phyloP scores from a whole-genome alignment of 257 asterid genomes.

The Solanum acaule region DNA sequence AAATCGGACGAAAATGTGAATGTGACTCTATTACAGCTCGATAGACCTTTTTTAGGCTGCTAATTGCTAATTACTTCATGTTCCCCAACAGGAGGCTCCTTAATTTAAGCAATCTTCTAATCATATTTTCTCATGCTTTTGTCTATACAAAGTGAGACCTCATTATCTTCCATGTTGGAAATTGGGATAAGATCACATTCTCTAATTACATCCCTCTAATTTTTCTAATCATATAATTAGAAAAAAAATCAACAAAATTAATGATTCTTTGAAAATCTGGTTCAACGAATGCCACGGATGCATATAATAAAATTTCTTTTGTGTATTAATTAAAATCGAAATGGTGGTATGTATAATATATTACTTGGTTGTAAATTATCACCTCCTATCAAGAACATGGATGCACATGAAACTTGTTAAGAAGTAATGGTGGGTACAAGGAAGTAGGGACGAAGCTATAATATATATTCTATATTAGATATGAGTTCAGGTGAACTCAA shows the following conservation, averaged over 20 bases:
- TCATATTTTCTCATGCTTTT: background rate
- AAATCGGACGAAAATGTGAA: background rate
- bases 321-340: background rate
- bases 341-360: background rate
- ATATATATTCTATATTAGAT: background rate
- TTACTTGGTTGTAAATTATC: background rate
- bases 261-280: background rate
- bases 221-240: background rate
- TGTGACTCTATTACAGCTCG: background rate
- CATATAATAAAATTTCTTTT: background rate
- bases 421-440: background rate
- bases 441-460: background rate
- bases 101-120: background rate
- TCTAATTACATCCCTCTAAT: background rate
- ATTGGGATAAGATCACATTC: background rate
- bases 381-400: background rate
- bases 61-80: background rate
- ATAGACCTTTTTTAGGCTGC: background rate
- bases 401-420: background rate
- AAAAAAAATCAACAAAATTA: slow-evolving; percentile 1
- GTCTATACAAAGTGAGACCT: background rate
- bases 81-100: background rate
- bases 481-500: background rate
- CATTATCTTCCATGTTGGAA: slow-evolving; percentile 6
- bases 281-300: background rate